Conservation (phyloP, 257 asterid genomes). For the Craterostigma plantagineum region DNA sequence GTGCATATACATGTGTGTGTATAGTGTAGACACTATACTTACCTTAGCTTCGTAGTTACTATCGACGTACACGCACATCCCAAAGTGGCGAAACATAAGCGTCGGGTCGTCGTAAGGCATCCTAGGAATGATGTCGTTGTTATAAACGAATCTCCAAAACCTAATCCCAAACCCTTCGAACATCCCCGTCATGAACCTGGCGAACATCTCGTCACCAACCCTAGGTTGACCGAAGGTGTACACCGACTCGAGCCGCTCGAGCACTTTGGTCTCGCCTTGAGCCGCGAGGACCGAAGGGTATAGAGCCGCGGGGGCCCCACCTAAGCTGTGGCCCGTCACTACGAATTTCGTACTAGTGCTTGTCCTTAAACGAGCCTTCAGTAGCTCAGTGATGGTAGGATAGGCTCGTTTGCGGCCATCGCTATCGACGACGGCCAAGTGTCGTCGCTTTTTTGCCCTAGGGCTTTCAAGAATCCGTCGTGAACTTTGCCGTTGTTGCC, state of each 20-base stretch:
- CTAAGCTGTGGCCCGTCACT: conserved; percentile 85
- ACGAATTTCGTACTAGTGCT: conserved; percentile 74
- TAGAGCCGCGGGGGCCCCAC: conserved; percentile 86
- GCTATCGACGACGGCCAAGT: conserved; percentile 16
- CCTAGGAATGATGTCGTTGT: conserved; percentile 86
- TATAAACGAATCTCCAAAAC: conserved; percentile 66
- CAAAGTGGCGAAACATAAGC: conserved; percentile 81
- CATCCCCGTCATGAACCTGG: conserved; percentile 43
- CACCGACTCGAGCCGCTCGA: conserved; percentile 39
- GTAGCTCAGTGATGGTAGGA: conserved; percentile 32
- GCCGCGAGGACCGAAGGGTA: conserved; percentile 55
- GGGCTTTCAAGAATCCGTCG: conserved; percentile 88
- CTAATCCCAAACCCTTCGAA: conserved; percentile 32
- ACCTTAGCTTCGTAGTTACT: conserved; percentile 62
- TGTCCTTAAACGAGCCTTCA: conserved; percentile 35
- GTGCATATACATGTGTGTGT: too few relatives aligned
- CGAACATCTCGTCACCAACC: conserved; percentile 48
- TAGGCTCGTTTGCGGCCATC: conserved; percentile 32
- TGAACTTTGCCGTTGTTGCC: conserved; percentile 59
- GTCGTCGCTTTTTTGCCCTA: conserved; percentile 66
- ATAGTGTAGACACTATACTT: conserved; percentile 9
- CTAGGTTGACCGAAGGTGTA: conserved; percentile 91
- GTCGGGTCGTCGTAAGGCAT: conserved; percentile 73
- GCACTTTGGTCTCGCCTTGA: conserved; percentile 41
- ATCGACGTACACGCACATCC: conserved; percentile 58